Evolutionary conservation across 1,284 basidiomycete genomes (phyloP).

Genomic region (Trichosporon sp.): DNA sequence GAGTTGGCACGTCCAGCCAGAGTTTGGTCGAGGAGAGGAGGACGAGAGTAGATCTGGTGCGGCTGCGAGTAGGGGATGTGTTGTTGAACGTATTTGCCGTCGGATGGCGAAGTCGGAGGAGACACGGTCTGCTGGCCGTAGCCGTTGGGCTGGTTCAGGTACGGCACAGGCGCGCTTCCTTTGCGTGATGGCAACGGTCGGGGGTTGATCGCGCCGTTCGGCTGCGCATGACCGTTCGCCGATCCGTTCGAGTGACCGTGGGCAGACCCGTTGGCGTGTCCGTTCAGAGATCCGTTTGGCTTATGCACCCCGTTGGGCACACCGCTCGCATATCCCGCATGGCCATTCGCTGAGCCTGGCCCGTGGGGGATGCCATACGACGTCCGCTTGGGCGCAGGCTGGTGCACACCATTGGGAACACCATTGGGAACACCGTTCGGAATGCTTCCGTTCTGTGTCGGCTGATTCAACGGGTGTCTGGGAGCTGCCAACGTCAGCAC

Average conservation of each 20-base stretch:
- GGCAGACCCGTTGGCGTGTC: neutral
- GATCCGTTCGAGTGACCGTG: neutral
- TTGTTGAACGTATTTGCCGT: neutral
- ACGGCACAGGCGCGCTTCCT: neutral
- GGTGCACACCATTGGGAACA: neutral
- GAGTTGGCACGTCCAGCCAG: neutral
- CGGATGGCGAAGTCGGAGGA: neutral
- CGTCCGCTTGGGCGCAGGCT: neutral
- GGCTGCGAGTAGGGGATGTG: slow-evolving; percentile 4
- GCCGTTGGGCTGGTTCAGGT: slow-evolving; percentile 1
- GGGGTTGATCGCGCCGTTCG: neutral
- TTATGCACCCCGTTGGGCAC: neutral
- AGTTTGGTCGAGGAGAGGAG: slow-evolving; percentile 16
- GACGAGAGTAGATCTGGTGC: slow-evolving; percentile 17
- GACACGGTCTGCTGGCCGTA: neutral
- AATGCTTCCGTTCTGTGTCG: neutral
- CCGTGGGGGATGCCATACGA: neutral
- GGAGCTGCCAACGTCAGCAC: neutral
- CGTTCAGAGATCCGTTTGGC: neutral
- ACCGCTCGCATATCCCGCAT: neutral
- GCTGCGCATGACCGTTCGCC: neutral
- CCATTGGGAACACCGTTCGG: slow-evolving; percentile 3
- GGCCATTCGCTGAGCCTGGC: neutral
- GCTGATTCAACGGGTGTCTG: neutral
- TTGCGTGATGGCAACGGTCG: neutral